Evolutionary conservation across 2,329 filamentous ascomycete genomes (phyloP).

Genomic region (Pestalotiopsis sp.): DNA sequence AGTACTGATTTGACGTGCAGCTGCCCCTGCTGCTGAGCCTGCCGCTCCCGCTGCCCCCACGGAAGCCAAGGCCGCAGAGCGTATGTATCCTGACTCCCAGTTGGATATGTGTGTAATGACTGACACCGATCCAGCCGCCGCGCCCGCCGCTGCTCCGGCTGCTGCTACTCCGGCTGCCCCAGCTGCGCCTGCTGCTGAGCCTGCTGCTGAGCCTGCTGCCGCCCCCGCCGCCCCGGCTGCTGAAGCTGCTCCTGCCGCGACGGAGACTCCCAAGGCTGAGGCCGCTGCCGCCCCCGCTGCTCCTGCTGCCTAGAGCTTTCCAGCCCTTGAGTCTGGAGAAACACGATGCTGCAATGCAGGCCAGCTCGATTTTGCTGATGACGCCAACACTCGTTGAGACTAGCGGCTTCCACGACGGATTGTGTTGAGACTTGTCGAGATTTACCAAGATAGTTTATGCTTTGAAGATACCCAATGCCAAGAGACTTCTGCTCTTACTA

Average conservation of each 20-base stretch:
- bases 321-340: background rate
- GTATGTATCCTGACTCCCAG: background rate
- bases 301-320: background rate
- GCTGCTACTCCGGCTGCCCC: background rate
- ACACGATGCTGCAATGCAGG: background rate
- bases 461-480: constrained; percentile 8
- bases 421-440: background rate
- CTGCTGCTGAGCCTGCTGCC: background rate
- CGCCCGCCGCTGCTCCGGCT: background rate
- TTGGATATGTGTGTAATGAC: background rate
- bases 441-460: constrained; percentile 5
- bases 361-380: background rate
- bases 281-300: constrained; percentile 5
- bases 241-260: background rate
- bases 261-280: constrained; percentile 12
- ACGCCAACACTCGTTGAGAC: background rate
- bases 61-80: constrained; percentile 1
- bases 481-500: background rate
- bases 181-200: background rate
- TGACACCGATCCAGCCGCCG: background rate
- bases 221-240: background rate
- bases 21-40: background rate
- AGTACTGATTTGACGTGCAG: background rate
- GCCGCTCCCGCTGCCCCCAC: constrained; percentile 8
- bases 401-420: background rate